Evolutionary conservation across 768 basidiomycete genomes (phyloP), one percentile per base, ranked within the genome.

Genomic region (Glaciozyma antarctica): DNA sequence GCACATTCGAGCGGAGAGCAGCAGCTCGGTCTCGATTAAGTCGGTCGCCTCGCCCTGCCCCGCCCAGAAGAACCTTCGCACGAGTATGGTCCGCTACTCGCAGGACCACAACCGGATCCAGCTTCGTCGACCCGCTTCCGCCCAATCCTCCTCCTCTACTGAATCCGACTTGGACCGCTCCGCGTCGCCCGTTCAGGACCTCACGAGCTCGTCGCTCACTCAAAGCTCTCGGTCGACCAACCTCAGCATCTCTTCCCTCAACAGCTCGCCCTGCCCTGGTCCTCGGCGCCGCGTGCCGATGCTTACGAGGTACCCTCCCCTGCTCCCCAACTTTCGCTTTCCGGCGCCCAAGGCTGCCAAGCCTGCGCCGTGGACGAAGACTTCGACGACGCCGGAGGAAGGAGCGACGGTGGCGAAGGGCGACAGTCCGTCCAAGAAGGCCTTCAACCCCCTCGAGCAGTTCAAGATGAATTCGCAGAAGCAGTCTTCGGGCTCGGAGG

Each of bases 231-330:
- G 45, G 17, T 62, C 67, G 41, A 69, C 67, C 21, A 59, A 69
- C n/a, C 43, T 69, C n/a, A 65, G 64, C 58, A 60, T 69, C 58
- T 45, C 61, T 17, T 60, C 61, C 28, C 9, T 60, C 43, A 34
- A 61, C 26, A 63, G 58, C 48, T 69, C 67, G 26, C 67, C 67
- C 16, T 69, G 67, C n/a, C 64, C 67, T 0, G 53, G 26, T 5
- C 67, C 67, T 24, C 45, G 44, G 1, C 61, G 64, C 3, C 57
- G 54, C 21, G 49, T 69, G 30, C 61, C 58, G 19, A 69, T 69
- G 67, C 64, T 69, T 24, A 69, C 67, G 4, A n/a, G 60, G 22
- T 15, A 41, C 8, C 17, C 15, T 10, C 26, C 51, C 0, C 59
- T 54, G 32, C 45, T 44, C 21, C 63, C 64, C 10, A 30, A 47